Evolutionary conservation across 495 filamentous ascomycete genomes (phyloP).

Genomic region (Penicillium antarcticum): DNA sequence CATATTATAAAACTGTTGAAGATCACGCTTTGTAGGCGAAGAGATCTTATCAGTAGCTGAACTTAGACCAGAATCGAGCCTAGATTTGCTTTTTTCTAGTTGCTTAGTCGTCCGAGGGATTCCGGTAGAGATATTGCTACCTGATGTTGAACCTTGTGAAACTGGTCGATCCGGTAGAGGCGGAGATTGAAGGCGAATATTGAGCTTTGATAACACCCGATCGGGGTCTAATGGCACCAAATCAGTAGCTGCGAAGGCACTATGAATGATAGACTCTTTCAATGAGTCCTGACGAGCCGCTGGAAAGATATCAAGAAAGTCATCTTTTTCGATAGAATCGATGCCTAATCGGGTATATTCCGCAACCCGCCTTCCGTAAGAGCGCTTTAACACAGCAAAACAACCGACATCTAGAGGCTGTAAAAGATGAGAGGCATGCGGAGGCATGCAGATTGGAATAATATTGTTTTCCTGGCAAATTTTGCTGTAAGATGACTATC

Average conservation of each 20-base stretch:
- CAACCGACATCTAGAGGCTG: no score
- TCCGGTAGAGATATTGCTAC: not conserved
- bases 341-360: no score
- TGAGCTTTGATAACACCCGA: not conserved
- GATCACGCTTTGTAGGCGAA: slow-evolving; percentile 2
- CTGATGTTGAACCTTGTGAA: slow-evolving; percentile 1
- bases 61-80: not conserved
- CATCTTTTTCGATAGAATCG: no score
- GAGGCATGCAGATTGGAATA: not conserved
- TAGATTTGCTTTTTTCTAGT: not conserved
- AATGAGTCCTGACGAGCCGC: not conserved
- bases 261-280: not conserved
- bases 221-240: not conserved
- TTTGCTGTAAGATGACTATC: not conserved
- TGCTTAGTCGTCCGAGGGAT: not conserved
- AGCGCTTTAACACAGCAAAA: no score
- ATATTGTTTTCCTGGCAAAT: not conserved
- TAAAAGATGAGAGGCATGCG: no score
- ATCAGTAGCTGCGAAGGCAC: not conserved
- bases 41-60: not conserved
- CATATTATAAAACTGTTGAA: slow-evolving; percentile 2
- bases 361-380: no score
- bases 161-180: not conserved
- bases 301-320: no score
- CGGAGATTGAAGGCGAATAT: not conserved